Evolutionary conservation across 1,284 basidiomycete genomes (phyloP), one percentile per base, ranked within the genome.

Genomic region (Austroboletus rostrupii): DNA sequence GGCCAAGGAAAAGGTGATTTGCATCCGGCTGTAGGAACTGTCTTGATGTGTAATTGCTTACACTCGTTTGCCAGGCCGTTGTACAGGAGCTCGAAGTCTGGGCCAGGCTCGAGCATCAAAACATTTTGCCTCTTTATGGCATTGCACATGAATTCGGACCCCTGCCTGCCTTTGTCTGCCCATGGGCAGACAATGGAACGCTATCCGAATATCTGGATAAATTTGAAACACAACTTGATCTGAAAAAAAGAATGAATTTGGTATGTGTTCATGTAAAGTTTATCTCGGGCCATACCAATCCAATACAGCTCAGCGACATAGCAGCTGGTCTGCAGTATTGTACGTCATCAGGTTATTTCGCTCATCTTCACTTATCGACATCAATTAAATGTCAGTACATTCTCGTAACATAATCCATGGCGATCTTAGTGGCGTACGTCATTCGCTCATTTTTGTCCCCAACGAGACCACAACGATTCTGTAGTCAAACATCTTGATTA

Each of bases 101-200:
- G 76, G 66, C 60, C 42, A 54, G 58, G 26, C 65, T 78, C 7
- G 44, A 60, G 0, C 76, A 78, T 56, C 68, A 54, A 20, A 68
- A 78, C 35, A 55, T 78, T 35, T 50, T 78, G 26, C 63, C 68
- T 39, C 57, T 78, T 0, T 68, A 67, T 46, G 76, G 76, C 3
- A 65, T 64, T 5, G 62, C 66, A 3, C 55, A 57, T 7, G 71
- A 68, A 47, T 76, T 76, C 50, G 75, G 76, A 13, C 68, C 60
- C 23, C 70, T 72, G 36, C 57, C 57, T 10, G 70, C 73, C 1
- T 72, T 78, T 64, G 74, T 78, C 8, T 78, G 71, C 41, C 77
- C 76, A 0, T 78, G 76, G 76, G 61, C 71, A 48, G 70, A 74
- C 12, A 70, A 76, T 38, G 76, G 76, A 3, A 76, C 70, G 26